phyloP scores from a whole-genome alignment of 148 eudicot genomes.

The Cornus kousa region DNA sequence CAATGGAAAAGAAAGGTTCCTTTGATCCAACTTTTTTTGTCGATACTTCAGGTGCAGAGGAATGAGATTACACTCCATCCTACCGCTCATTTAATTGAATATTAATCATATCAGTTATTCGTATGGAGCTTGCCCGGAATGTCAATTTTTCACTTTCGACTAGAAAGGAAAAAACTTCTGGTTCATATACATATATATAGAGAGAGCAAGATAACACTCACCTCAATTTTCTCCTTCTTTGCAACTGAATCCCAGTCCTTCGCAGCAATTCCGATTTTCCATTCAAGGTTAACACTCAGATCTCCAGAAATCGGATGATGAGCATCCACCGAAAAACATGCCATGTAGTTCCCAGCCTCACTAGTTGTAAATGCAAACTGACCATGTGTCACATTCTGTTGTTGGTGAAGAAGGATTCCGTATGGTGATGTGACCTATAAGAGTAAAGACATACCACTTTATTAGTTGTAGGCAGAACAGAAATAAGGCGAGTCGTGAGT shows the following conservation, averaged over 20 bases:
- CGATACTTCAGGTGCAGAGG: no score
- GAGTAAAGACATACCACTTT: neutral
- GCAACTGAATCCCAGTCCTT: constrained; percentile 96
- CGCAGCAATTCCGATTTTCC: constrained; percentile 90
- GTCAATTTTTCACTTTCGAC: neutral
- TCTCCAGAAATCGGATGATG: constrained; percentile 36
- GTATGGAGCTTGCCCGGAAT: no score
- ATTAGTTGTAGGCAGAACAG: neutral
- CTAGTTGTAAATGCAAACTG: constrained; percentile 85
- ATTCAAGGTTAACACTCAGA: constrained; percentile 69
- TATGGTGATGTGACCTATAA: constrained; percentile 78
- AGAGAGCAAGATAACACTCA: constrained; percentile 23
- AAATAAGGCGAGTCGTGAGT: neutral
- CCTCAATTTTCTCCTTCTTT: constrained; percentile 79
- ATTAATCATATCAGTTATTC: no score
- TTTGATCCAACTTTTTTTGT: neutral
- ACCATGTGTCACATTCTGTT: constrained; percentile 70
- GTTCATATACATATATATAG: neutral
- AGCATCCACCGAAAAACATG: constrained; percentile 73
- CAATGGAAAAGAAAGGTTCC: neutral
- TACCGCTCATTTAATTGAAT: no score
- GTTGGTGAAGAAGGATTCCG: constrained; percentile 60
- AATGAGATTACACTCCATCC: no score
- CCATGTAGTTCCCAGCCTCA: constrained; percentile 74
- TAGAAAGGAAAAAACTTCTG: neutral